These are phyloP conservation scores for Eleusine indica DNA, from an alignment of 176 grass and related monocot genomes.

Conservation along the genomic window DNA sequence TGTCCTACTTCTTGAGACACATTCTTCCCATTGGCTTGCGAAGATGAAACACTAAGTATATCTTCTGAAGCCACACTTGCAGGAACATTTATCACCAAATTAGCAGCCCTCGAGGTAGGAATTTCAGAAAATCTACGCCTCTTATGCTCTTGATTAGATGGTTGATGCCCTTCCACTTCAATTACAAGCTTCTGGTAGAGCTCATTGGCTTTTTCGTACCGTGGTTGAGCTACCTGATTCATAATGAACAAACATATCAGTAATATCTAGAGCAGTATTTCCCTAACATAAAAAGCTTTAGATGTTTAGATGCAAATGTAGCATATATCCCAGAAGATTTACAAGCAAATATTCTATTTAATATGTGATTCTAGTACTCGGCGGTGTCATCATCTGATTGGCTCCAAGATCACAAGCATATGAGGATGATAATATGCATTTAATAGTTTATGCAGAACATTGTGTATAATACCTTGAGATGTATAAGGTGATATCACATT, in stretches of 20 bases:
- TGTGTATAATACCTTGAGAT: no score
- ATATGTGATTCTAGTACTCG: background rate
- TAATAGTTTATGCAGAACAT: no score
- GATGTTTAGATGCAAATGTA: constrained; percentile 19
- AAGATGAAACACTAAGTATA: constrained; percentile 46
- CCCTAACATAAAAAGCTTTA: background rate
- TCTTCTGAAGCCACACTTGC: constrained; percentile 28
- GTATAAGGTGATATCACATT: constrained; percentile 4
- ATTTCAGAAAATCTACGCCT: constrained; percentile 32
- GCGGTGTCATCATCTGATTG: background rate
- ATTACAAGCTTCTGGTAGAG: constrained; percentile 47
- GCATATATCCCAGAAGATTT: background rate
- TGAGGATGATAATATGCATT: constrained; percentile 14
- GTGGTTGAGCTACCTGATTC: constrained; percentile 63
- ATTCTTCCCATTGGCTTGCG: constrained; percentile 39
- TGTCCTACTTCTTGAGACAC: constrained; percentile 39
- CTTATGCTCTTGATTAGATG: constrained; percentile 32
- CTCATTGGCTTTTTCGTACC: constrained; percentile 54
- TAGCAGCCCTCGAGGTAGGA: background rate
- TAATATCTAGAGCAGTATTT: constrained; percentile 7
- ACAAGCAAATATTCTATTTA: constrained; percentile 7
- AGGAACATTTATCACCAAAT: no score
- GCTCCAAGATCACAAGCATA: background rate
- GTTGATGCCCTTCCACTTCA: constrained; percentile 28
- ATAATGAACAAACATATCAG: constrained; percentile 39